Percentiles rank a stretch among this genome's conserved stretches.
These are phyloP conservation scores for Calocybe indica DNA, from an alignment of 768 basidiomycete genomes.

Conservation along the genomic window DNA sequence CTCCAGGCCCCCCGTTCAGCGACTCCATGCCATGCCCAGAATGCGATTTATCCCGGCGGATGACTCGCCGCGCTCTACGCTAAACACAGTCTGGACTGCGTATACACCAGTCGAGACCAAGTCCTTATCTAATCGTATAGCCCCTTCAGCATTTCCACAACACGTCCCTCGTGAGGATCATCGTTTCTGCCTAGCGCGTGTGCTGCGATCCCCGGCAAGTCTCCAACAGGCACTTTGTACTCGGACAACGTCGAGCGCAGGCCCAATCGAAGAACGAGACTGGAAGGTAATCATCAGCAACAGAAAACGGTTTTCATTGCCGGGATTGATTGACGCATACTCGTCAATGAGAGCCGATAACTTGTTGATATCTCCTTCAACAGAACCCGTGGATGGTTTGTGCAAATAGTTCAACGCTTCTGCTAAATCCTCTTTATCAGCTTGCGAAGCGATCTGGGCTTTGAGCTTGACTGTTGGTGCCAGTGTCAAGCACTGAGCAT, in stretches of 20 bases:
- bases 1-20: too few relatives aligned
- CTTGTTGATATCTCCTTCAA: conserved; percentile 55
- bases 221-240: conserved; percentile 57
- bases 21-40: too few relatives aligned
- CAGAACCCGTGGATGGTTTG: conserved; percentile 54
- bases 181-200: conserved; percentile 32
- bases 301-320: not conserved
- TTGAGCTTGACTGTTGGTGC: conserved; percentile 57
- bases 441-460: conserved; percentile 49
- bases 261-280: conserved; percentile 56
- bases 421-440: conserved; percentile 58
- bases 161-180: conserved; percentile 30
- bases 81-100: conserved; percentile 2
- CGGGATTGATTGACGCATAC: conserved; percentile 28
- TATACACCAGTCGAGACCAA: not conserved
- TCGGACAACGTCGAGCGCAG: conserved; percentile 50
- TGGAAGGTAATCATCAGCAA: conserved; percentile 14
- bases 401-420: conserved; percentile 51
- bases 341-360: conserved; percentile 48
- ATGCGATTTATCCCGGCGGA: too few relatives aligned
- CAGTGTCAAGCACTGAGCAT: conserved; percentile 61
- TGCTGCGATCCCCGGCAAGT: conserved; percentile 49
- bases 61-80: too few relatives aligned
- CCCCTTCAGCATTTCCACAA: conserved; percentile 44
- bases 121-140: conserved; percentile 25